Percentiles rank a stretch among this genome's conserved stretches.
These are phyloP conservation scores for Erythrophleum fordii DNA, from an alignment of 306 rosid species.

Conservation along the genomic window DNA sequence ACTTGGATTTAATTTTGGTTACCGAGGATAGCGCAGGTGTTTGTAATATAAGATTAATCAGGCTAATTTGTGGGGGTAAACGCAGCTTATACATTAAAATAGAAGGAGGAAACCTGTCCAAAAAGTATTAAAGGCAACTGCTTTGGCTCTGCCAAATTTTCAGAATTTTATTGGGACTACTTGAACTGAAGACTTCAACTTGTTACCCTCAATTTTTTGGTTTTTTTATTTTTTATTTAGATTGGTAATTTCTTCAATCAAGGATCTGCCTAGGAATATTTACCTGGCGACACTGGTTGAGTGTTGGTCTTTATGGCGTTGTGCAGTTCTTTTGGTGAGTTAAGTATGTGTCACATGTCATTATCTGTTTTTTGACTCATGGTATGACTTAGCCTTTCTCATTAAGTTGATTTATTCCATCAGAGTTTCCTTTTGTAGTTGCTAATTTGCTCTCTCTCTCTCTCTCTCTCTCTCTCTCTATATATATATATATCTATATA, in stretches of 20 bases:
- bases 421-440: neutral
- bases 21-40: neutral
- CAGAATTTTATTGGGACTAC: neutral
- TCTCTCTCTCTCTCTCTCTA: neutral
- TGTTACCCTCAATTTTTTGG: neutral
- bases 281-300: neutral
- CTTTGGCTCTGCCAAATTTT: neutral
- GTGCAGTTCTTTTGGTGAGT: neutral
- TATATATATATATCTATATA: neutral
- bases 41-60: neutral
- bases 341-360: neutral
- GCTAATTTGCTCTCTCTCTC: neutral
- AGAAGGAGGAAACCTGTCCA: too few relatives aligned
- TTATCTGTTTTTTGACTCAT: neutral
- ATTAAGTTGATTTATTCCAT: neutral
- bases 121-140: neutral
- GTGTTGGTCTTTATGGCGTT: neutral
- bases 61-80: neutral
- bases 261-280: constrained; percentile 3
- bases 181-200: neutral
- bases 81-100: neutral
- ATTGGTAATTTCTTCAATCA: constrained; percentile 13
- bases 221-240: too few relatives aligned
- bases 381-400: neutral
- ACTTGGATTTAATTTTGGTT: neutral